phyloP scores from a whole-genome alignment of 495 filamentous ascomycete species.

The Podospora bellae-mahoneyi region DNA sequence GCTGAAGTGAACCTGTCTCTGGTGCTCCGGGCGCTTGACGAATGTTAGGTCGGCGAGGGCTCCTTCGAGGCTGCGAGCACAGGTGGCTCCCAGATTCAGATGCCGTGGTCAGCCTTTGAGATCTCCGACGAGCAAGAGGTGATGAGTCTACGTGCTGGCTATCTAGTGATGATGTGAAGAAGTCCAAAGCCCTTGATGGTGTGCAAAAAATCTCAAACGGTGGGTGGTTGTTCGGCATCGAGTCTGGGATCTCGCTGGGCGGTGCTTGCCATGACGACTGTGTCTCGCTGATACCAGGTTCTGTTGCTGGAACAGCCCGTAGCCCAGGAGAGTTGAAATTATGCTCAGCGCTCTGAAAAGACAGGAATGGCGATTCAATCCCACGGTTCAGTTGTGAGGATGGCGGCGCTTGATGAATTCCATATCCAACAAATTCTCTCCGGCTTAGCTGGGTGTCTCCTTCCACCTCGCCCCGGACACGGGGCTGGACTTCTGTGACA shows the following conservation, averaged over 20 bases:
- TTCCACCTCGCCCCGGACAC: not conserved
- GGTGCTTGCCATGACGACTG: constrained; percentile 38
- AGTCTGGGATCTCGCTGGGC: constrained; percentile 43
- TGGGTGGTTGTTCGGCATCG: constrained; percentile 33
- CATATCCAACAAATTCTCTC: not conserved
- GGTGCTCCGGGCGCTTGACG: not conserved
- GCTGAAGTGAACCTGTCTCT: not conserved
- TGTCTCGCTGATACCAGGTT: not conserved
- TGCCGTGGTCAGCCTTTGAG: not conserved
- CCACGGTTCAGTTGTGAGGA: constrained; percentile 1
- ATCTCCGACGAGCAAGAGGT: not conserved
- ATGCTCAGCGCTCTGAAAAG: constrained; percentile 45
- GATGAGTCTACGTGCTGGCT: constrained; percentile 25
- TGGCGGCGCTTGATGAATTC: not conserved
- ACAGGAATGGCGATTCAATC: constrained; percentile 36
- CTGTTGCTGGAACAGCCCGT: constrained; percentile 11
- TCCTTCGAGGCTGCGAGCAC: not conserved
- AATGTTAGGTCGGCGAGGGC: not conserved
- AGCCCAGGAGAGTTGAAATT: constrained; percentile 44
- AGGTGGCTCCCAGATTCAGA: not conserved
- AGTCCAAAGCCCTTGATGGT: constrained; percentile 42
- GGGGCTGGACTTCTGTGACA: not conserved
- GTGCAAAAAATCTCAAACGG: constrained; percentile 33
- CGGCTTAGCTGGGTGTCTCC: not conserved
- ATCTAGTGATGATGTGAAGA: constrained; percentile 36